These are phyloP conservation scores for Gastrolobium bilobum DNA, from an alignment of 306 rosid species.

Conservation along the genomic window DNA sequence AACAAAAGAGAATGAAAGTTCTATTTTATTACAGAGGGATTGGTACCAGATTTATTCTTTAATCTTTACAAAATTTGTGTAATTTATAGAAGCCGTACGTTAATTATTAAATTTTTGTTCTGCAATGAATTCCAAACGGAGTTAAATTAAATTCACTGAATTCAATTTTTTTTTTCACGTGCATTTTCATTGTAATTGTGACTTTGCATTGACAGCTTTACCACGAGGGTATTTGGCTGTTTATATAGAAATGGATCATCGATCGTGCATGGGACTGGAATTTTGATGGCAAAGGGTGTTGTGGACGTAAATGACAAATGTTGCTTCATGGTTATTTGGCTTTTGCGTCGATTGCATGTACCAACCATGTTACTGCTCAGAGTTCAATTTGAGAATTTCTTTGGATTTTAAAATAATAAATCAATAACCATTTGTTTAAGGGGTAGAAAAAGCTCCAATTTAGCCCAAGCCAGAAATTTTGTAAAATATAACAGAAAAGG, in stretches of 20 bases:
- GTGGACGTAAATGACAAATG: not conserved
- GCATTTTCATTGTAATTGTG: not conserved
- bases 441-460: no score
- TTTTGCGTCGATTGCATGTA: constrained; percentile 13
- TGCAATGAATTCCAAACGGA: not conserved
- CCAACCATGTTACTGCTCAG: not conserved
- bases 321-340: not conserved
- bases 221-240: not conserved
- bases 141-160: not conserved
- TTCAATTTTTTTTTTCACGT: not conserved
- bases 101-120: not conserved
- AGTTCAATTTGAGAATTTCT: not conserved
- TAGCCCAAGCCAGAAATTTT: no score
- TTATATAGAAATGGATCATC: not conserved
- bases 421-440: not conserved
- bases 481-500: no score
- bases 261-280: not conserved
- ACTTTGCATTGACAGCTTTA: not conserved
- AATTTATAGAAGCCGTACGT: no score
- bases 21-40: no score
- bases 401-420: not conserved
- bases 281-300: not conserved
- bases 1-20: no score
- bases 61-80: no score
- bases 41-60: no score